Evolutionary conservation across 768 basidiomycete species (phyloP), one percentile per base, ranked within the genome.

Genomic region (Chiua virens): DNA sequence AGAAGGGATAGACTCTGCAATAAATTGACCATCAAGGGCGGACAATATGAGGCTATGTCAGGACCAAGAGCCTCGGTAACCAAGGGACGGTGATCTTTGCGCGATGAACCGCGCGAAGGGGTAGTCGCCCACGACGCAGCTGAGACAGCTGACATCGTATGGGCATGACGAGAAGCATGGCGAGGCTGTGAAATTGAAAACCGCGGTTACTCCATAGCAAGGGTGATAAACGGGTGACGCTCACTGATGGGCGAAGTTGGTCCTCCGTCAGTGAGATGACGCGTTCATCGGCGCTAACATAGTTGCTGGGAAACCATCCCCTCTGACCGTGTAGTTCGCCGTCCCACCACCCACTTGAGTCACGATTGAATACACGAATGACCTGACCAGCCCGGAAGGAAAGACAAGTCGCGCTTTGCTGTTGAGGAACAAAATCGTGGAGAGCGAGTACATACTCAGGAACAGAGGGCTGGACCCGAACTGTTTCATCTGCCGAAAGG

Each of bases 261-360:
- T 87, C 85, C 54, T 80, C 81, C 5, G 76, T 78, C 52, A 86
- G 62, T 35, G 81, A 75, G 8, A 71, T 64, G 20, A 69, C 63
- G 45, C 76, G 77, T 45, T 79, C 73, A 57, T 87, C 85, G 15
- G 79, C 73, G 57, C 84, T 86, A 56, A 92, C 89, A 72, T 97
- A 98, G 71, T 98, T 99, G 62, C 92, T 94, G 18, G 97, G 97
- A 71, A 98, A 98, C 97, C 97, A 99, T 13, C 97, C 97, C 60
- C 95, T 75, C 53, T 85, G 73, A 3, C 85, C 89, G 32, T 92
- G 89, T 17, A 96, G 68, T 70, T 98, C 93, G 10, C 97, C 97
- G 64, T 99, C 95, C 96, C 96, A 98, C 97, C 97, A 98, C 0
- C 97, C 97, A 59, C 86, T 90, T 4, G 77, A 54, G 71, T 98